Evolutionary conservation across 2,329 filamentous ascomycete genomes (phyloP).

Genomic region (Aspergillus chevalieri): DNA sequence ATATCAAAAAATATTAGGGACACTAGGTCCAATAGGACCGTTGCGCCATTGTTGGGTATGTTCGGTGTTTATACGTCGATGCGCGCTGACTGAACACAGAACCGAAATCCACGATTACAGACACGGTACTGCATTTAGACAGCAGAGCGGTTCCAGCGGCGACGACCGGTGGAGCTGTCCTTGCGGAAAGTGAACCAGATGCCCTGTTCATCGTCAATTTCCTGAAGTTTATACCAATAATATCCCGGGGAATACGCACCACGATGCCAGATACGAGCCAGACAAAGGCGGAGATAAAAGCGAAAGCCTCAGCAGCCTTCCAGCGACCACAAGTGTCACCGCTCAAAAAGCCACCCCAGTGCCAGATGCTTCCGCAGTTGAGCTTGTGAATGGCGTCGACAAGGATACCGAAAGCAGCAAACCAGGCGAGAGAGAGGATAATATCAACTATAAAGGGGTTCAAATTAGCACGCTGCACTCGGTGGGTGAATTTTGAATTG

Average conservation of each 20-base stretch:
- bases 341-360: constrained; percentile 52
- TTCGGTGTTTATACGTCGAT: too few relatives aligned
- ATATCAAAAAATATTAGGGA: not conserved
- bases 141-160: constrained; percentile 1
- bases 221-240: not conserved
- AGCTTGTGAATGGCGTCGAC: constrained; percentile 51
- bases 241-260: constrained; percentile 24
- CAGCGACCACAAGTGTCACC: constrained; percentile 58
- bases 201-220: constrained; percentile 18
- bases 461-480: not conserved
- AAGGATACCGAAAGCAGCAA: constrained; percentile 61
- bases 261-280: constrained; percentile 63
- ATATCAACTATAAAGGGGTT: constrained; percentile 51
- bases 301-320: constrained; percentile 66
- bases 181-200: constrained; percentile 33
- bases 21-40: not conserved
- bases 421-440: constrained; percentile 64
- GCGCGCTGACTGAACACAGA: not conserved
- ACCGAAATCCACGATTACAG: not conserved
- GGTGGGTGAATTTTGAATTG: not conserved
- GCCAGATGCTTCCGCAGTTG: constrained; percentile 52
- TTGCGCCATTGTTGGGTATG: too few relatives aligned
- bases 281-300: constrained; percentile 63
- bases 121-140: not conserved
- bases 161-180: constrained; percentile 5